Conservation (phyloP, 805 yeast species). For the Blastobotrys chiropterorum region DNA sequence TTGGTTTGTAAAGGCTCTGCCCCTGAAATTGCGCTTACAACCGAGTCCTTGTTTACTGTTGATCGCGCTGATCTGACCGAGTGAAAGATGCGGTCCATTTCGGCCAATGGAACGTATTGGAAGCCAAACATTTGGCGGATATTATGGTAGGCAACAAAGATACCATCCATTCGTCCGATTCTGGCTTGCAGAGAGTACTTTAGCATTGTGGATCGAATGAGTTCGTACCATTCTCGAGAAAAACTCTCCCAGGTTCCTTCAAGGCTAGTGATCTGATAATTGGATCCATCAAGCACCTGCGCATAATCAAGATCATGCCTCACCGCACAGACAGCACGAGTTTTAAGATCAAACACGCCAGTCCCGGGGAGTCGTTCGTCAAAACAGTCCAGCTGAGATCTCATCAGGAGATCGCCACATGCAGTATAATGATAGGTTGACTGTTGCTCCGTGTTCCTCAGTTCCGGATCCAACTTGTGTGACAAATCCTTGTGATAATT, state of each 20-base stretch:
- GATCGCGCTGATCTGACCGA: slow-evolving; percentile 3
- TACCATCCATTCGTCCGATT: slow-evolving; percentile 96
- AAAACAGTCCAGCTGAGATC: slow-evolving; percentile 87
- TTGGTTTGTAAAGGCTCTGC: not conserved
- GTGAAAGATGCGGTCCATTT: slow-evolving; percentile 62
- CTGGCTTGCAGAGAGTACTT: slow-evolving; percentile 89
- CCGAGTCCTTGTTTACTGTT: not conserved
- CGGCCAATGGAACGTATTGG: slow-evolving; percentile 72
- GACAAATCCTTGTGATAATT: slow-evolving; percentile 29
- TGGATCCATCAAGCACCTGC: slow-evolving; percentile 50
- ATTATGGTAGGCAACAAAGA: slow-evolving; percentile 87
- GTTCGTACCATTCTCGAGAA: slow-evolving; percentile 71
- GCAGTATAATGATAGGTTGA: slow-evolving; percentile 67
- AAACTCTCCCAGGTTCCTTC: slow-evolving; percentile 72
- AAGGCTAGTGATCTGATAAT: slow-evolving; percentile 58
- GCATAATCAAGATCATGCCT: slow-evolving; percentile 68
- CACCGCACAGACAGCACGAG: slow-evolving; percentile 84
- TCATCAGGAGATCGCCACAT: slow-evolving; percentile 62
- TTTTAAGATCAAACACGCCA: slow-evolving; percentile 87
- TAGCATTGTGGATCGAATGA: slow-evolving; percentile 66
- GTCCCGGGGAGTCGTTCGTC: slow-evolving; percentile 76
- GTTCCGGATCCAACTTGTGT: slow-evolving; percentile 14
- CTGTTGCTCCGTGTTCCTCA: not conserved
- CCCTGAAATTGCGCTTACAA: not conserved
- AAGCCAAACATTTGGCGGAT: slow-evolving; percentile 77